A percentile compares a stretch with the other conserved stretches of the same genome.
phyloP scores from a whole-genome alignment of 78 protist species.

The slime mould (Dictyostelium discoideum) region DNA sequence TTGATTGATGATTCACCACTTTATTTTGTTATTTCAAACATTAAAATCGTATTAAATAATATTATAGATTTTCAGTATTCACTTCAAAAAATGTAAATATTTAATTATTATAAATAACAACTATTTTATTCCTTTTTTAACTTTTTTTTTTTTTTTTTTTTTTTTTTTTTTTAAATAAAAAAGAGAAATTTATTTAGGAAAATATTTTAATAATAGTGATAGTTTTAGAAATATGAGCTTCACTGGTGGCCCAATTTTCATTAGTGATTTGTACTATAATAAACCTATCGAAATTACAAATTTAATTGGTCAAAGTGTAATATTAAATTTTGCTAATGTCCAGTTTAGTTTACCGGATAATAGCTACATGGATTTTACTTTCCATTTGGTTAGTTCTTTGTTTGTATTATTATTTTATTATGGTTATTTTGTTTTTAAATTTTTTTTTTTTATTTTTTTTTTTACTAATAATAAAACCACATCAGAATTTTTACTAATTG shows the following conservation, averaged over 20 bases:
- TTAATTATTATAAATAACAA: too few species aligned
- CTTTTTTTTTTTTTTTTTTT: too few species aligned
- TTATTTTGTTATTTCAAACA: too few species aligned
- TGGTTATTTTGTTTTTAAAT: too few species aligned
- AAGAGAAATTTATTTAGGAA: not conserved
- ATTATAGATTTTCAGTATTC: not conserved
- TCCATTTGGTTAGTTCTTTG: not conserved
- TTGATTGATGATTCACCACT: not conserved
- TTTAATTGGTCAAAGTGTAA: too few species aligned
- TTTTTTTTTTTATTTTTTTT: too few species aligned
- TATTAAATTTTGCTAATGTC: too few species aligned
- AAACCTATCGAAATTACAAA: not conserved
- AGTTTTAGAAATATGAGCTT: not conserved
- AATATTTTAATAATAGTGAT: not conserved
- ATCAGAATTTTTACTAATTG: not conserved
- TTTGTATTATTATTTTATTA: not conserved
- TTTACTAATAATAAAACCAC: too few species aligned
- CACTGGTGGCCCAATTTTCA: not conserved
- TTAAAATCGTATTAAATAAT: too few species aligned
- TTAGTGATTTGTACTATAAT: not conserved
- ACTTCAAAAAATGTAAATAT: too few species aligned
- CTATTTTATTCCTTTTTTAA: too few species aligned
- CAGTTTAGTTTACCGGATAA: not conserved
- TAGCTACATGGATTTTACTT: not conserved
- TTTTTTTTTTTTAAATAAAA: too few species aligned